phyloP scores from a whole-genome alignment of 139 green algal species.

The Medakamo hakoo region DNA sequence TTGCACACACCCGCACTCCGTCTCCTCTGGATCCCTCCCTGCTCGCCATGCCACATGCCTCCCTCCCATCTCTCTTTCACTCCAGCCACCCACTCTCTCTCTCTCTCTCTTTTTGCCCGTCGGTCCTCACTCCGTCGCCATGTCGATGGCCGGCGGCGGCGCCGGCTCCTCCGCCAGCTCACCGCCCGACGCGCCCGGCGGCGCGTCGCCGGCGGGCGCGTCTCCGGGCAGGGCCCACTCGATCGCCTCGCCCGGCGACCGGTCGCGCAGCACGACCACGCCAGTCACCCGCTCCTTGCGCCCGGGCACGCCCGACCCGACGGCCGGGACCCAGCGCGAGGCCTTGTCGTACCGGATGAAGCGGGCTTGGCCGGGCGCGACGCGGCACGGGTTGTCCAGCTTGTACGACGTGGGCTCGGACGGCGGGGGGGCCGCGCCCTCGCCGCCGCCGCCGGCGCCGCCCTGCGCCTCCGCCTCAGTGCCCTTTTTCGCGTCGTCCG shows the following conservation, averaged over 20 bases:
- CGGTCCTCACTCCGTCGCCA: not conserved
- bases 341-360: slow-evolving; percentile 30
- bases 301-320: slow-evolving; percentile 2
- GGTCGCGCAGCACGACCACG: slow-evolving; percentile 38
- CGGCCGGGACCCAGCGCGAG: slow-evolving; percentile 21
- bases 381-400: slow-evolving; percentile 66
- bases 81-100: not conserved
- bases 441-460: slow-evolving; percentile 1
- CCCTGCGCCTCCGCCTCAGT: slow-evolving; percentile 2
- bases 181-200: slow-evolving; percentile 5
- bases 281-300: slow-evolving; percentile 7
- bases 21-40: no score
- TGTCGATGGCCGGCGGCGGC: not conserved
- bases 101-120: not conserved
- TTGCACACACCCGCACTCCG: no score
- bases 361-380: slow-evolving; percentile 63
- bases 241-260: slow-evolving; percentile 15
- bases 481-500: not conserved
- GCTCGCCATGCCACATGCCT: no score
- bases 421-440: slow-evolving; percentile 15
- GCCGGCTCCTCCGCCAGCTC: not conserved
- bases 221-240: slow-evolving; percentile 5
- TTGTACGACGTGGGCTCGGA: slow-evolving; percentile 47
- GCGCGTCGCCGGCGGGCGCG: slow-evolving; percentile 1
- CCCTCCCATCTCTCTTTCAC: not conserved